Conservation (phyloP, 768 basidiomycete genomes). For the Asterophora lycoperdoides region DNA sequence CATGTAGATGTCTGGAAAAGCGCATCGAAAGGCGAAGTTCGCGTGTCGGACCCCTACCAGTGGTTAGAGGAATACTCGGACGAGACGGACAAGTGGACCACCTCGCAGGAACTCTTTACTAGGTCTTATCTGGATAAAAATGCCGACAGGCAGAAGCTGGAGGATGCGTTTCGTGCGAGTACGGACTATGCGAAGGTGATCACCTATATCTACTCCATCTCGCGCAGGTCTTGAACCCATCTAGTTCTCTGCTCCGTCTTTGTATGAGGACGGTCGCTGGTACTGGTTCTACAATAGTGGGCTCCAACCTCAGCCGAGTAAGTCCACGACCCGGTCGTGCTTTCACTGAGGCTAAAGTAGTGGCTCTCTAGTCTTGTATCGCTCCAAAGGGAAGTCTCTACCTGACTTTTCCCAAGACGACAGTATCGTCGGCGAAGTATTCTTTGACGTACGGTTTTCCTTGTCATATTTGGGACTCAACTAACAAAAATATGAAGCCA, state of each 20-base stretch:
- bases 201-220: not conserved
- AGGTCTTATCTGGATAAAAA: slow-evolving; percentile 59
- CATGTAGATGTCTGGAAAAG: slow-evolving; percentile 69
- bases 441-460: slow-evolving; percentile 62
- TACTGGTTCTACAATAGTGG: slow-evolving; percentile 83
- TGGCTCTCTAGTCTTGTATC: slow-evolving; percentile 47
- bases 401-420: slow-evolving; percentile 49
- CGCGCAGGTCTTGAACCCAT: slow-evolving; percentile 2
- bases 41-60: slow-evolving; percentile 65
- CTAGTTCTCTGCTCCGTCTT: slow-evolving; percentile 59
- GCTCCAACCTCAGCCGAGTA: slow-evolving; percentile 61
- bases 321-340: slow-evolving; percentile 19
- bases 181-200: slow-evolving; percentile 41
- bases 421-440: slow-evolving; percentile 57
- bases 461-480: not conserved
- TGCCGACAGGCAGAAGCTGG: slow-evolving; percentile 52
- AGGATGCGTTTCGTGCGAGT: slow-evolving; percentile 49
- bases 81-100: slow-evolving; percentile 65
- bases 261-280: slow-evolving; percentile 67
- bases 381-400: slow-evolving; percentile 48
- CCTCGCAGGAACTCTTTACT: slow-evolving; percentile 56
- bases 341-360: slow-evolving; percentile 1
- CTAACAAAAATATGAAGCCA: slow-evolving; percentile 35
- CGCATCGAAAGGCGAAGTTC: slow-evolving; percentile 54
- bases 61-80: slow-evolving; percentile 66